These are phyloP conservation scores for Rhodomyrtus tomentosa DNA, from an alignment of 345 rosid genomes.

Conservation along the genomic window DNA sequence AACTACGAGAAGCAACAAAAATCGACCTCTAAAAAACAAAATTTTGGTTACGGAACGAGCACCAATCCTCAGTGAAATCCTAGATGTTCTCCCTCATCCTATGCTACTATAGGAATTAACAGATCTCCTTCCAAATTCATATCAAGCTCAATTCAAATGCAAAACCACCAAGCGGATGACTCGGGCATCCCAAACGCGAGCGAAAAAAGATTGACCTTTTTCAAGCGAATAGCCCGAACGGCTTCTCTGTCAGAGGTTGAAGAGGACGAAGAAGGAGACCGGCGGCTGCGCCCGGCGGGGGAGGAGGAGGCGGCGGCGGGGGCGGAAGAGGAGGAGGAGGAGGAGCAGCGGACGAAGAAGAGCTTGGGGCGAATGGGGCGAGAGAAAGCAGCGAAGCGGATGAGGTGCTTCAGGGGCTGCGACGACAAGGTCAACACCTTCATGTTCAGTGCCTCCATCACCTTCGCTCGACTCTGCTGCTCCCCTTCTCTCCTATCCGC, in stretches of 20 bases:
- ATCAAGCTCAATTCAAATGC: neutral
- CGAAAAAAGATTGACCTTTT: slow-evolving; percentile 33
- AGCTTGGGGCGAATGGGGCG: slow-evolving; percentile 10
- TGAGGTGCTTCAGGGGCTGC: slow-evolving; percentile 43
- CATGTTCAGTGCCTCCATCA: slow-evolving; percentile 67
- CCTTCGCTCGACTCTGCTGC: neutral
- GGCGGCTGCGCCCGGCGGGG: slow-evolving; percentile 33
- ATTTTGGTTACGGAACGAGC: neutral
- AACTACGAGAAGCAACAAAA: neutral
- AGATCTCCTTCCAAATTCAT: neutral
- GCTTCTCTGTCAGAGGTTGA: slow-evolving; percentile 93
- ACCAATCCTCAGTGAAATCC: neutral
- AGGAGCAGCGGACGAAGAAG: slow-evolving; percentile 24
- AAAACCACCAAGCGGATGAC: neutral
- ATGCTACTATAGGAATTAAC: neutral
- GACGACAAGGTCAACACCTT: slow-evolving; percentile 47
- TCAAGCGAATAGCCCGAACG: slow-evolving; percentile 74
- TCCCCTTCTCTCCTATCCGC: neutral
- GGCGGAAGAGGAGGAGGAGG: slow-evolving; percentile 21
- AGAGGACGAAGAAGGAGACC: slow-evolving; percentile 29
- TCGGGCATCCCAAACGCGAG: neutral
- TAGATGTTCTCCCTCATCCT: neutral
- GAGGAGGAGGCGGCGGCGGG: slow-evolving; percentile 15
- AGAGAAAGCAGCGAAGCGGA: slow-evolving; percentile 25
- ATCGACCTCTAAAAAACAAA: neutral